Percentiles rank a stretch among this genome's conserved stretches.
phyloP scores from a whole-genome alignment of 2,329 filamentous ascomycete species.

The Achaetomium macrosporum region DNA sequence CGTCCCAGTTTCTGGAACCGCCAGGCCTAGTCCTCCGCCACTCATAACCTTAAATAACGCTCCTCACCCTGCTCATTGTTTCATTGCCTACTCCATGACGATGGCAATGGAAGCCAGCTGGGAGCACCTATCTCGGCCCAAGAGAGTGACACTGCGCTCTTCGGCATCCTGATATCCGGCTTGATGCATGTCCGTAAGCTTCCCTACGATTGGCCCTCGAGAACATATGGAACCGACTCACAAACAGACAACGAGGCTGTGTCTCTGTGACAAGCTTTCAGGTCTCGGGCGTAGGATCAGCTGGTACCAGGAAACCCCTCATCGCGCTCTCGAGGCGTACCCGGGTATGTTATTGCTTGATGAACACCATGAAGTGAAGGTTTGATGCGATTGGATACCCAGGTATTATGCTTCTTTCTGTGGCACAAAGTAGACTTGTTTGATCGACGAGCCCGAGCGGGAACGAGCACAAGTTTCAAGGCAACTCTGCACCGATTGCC shows the following conservation, averaged over 20 bases:
- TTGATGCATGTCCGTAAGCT: background rate
- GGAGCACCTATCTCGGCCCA: background rate
- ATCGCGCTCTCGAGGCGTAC: no score
- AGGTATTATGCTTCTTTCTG: background rate
- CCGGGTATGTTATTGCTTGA: background rate
- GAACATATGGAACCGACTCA: background rate
- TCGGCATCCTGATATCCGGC: conserved; percentile 4
- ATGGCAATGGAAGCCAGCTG: background rate
- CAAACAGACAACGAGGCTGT: background rate
- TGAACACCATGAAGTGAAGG: background rate
- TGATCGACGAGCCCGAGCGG: conserved; percentile 10
- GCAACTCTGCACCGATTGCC: background rate
- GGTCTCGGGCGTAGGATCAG: no score
- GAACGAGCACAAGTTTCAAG: conserved; percentile 8
- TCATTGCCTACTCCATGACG: background rate
- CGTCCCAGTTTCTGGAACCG: conserved; percentile 5
- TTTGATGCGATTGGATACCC: conserved; percentile 8
- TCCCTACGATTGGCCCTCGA: background rate
- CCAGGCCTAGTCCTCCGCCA: conserved; percentile 5
- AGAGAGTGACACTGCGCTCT: background rate
- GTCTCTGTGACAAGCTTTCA: background rate
- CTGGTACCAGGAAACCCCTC: no score
- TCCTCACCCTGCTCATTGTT: background rate
- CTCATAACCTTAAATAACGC: background rate
- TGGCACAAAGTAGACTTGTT: background rate